Evolutionary conservation across 805 yeast genomes (phyloP).

Genomic region (Cyberlindnera maritima): DNA sequence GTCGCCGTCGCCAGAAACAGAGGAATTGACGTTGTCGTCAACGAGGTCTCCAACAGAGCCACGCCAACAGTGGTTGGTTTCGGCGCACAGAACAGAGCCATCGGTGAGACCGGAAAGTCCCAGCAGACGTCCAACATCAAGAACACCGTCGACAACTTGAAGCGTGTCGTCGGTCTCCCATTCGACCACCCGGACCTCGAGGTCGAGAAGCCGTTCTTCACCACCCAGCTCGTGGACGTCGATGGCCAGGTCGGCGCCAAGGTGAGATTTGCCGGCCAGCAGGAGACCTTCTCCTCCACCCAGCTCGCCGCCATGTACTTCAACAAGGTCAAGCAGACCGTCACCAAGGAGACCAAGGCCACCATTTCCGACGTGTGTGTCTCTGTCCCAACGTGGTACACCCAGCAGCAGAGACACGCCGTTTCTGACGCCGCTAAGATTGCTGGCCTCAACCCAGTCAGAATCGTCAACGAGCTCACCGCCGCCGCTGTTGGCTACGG

Average conservation of each 20-base stretch:
- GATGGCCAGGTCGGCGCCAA: constrained; percentile 81
- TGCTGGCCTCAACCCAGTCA: constrained; percentile 97
- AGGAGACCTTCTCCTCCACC: constrained; percentile 75
- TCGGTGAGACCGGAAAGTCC: constrained; percentile 95
- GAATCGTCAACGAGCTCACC: constrained; percentile 95
- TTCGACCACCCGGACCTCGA: constrained; percentile 73
- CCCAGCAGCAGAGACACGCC: constrained; percentile 95
- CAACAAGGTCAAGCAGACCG: constrained; percentile 81
- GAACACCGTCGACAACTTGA: constrained; percentile 93
- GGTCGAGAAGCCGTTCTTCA: constrained; percentile 69
- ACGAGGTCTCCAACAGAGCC: constrained; percentile 96
- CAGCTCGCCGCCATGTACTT: constrained; percentile 95
- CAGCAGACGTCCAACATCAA: constrained; percentile 96
- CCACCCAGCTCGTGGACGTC: constrained; percentile 67
- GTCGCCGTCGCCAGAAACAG: constrained; percentile 97
- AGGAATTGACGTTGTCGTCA: constrained; percentile 97
- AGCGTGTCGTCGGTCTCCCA: constrained; percentile 85
- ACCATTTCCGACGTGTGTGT: constrained; percentile 84
- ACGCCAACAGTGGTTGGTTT: constrained; percentile 94
- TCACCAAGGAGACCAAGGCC: constrained; percentile 74
- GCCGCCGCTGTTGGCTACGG: constrained; percentile 99
- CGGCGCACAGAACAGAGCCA: constrained; percentile 81
- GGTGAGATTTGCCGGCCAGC: constrained; percentile 80
- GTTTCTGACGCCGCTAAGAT: constrained; percentile 91
- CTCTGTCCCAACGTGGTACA: constrained; percentile 97